Base-by-base conservation (phyloP, 768 basidiomycete species). In the Jaapia argillacea region DNA sequence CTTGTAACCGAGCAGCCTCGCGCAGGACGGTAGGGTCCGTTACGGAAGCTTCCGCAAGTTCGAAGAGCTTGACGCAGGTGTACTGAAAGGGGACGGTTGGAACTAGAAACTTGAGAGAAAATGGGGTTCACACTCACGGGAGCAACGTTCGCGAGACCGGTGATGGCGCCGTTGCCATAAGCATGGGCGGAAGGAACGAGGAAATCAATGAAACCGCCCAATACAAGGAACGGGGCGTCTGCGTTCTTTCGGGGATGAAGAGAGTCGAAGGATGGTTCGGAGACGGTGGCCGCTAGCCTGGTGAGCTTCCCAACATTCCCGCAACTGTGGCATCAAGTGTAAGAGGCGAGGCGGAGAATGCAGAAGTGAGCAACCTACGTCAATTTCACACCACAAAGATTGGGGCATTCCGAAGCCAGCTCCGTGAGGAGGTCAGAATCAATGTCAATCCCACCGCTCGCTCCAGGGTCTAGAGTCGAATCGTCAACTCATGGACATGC, bases 261-360 rank as follows among this genome's bases (percentile, higher is more conserved):
- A 23, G 69, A 57, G 14, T 62, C 49, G 62, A 90, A 91, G 4
- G 65, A 58, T 5, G 74, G 58, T 25, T 66, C 64, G 12, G 83
- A 73, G 5, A 86, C 75, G 6, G 70, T 66, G 36, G 81, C 80
- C 40, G 81, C 79, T 50, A 93, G 84, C 52, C 91, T 75, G 23
- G 87, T 86, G 52, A 93, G 71, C 63, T 93, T 93, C 40, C 91
- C 92, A 48, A 96, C 87, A 54, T 85, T 88, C 23, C 86, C 90
- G 54, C 92, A 94, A 35, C 86, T 89, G 51, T 47, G 21, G 31
- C n/a, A n/a, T n/a, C n/a, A n/a, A n/a, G 28, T 33, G 10, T 21
- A 10, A 7, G 37, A 21, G 12, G 7, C 37, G 7, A 21, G 37
- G 13, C 26, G 10, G n/a, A 12, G 22, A 4, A 20, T 12, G 20